Evolutionary conservation across 352 stramenopile genomes (phyloP).

Genomic region (Phytophthora multivora): DNA sequence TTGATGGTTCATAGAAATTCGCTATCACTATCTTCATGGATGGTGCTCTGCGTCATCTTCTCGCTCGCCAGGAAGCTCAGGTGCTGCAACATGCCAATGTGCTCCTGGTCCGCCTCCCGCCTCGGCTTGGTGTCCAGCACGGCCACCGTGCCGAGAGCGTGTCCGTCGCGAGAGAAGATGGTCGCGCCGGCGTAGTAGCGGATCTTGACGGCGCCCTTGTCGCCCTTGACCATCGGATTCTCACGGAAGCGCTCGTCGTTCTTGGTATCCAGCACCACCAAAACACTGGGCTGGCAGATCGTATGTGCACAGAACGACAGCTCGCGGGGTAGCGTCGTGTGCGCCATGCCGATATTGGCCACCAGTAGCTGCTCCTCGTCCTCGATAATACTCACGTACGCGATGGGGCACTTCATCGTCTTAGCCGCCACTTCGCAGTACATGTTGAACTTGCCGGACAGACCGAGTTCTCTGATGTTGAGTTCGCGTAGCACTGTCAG

Average conservation of each 20-base stretch:
- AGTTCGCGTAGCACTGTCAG: conserved; percentile 74
- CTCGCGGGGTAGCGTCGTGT: conserved; percentile 79
- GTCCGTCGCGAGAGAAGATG: conserved; percentile 81
- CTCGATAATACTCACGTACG: conserved; percentile 87
- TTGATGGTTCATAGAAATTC: conserved; percentile 65
- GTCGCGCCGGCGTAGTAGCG: conserved; percentile 86
- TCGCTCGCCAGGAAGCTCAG: conserved; percentile 87
- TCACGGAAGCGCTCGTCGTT: conserved; percentile 85
- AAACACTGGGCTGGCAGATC: conserved; percentile 77
- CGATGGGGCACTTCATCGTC: conserved; percentile 89
- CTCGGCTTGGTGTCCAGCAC: conserved; percentile 85
- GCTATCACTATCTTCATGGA: conserved; percentile 80
- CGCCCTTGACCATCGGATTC: conserved; percentile 88
- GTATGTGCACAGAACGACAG: conserved; percentile 88
- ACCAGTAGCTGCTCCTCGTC: conserved; percentile 85
- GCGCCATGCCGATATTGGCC: conserved; percentile 86
- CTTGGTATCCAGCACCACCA: conserved; percentile 88
- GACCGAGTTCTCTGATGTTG: conserved; percentile 76
- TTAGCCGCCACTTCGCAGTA: conserved; percentile 87
- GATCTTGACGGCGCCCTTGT: conserved; percentile 86
- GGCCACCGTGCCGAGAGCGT: conserved; percentile 82
- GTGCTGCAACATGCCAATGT: conserved; percentile 89
- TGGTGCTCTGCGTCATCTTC: conserved; percentile 88
- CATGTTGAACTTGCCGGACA: conserved; percentile 87
- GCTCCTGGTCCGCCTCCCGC: conserved; percentile 78